Percentiles rank a stretch among this genome's conserved stretches.
phyloP scores from a whole-genome alignment of 1,284 basidiomycete genomes.

The Bjerkandera adusta region DNA sequence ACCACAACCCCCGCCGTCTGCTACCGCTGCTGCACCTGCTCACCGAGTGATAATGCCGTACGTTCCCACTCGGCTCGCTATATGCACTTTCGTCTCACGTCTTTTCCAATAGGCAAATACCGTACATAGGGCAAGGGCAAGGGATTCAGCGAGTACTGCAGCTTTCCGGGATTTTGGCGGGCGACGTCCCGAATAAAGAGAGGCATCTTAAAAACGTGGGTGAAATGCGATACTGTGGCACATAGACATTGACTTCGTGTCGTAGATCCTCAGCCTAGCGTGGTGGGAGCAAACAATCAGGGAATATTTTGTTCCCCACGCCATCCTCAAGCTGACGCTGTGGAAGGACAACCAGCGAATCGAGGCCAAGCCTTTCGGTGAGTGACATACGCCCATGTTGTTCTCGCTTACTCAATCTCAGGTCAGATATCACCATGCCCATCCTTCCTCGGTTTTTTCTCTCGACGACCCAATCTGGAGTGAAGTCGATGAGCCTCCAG shows the following conservation, averaged over 20 bases:
- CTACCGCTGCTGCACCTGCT: neutral
- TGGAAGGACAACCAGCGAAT: constrained; percentile 76
- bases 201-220: too few relatives aligned
- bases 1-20: neutral
- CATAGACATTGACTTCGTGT: neutral
- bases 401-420: constrained; percentile 3
- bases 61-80: too few relatives aligned
- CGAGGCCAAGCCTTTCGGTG: constrained; percentile 80
- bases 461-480: constrained; percentile 76
- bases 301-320: constrained; percentile 64
- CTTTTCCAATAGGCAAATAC: too few relatives aligned
- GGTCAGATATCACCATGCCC: constrained; percentile 67
- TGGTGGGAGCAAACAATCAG: constrained; percentile 64
- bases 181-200: too few relatives aligned
- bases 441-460: constrained; percentile 82
- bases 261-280: constrained; percentile 55
- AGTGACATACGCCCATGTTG: constrained; percentile 26
- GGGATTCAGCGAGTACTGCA: constrained; percentile 58
- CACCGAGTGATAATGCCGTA: too few relatives aligned
- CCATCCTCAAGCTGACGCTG: constrained; percentile 69
- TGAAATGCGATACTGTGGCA: too few relatives aligned
- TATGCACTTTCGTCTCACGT: too few relatives aligned
- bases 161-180: constrained; percentile 60
- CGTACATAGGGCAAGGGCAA: constrained; percentile 56
- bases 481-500: constrained; percentile 70